Conservation (phyloP, 2,329 filamentous ascomycete species). For the Claviceps arundinis region DNA sequence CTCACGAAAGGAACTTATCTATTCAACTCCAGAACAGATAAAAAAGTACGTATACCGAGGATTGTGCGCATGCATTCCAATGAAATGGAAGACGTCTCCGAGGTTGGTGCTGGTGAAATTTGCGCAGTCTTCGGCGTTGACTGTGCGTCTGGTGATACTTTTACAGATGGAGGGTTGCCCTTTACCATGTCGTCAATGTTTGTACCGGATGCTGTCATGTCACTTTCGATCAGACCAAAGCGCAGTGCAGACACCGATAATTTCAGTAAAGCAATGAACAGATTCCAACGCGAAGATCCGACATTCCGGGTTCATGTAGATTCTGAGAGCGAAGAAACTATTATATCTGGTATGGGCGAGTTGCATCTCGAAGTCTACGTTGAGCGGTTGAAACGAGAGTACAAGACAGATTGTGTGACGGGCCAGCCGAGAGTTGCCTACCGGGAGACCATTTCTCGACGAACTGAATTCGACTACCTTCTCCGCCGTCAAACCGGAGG, state of each 20-base stretch:
- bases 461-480: constrained; percentile 78
- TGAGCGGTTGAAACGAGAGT: constrained; percentile 91
- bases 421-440: constrained; percentile 95
- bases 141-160: constrained; percentile 94
- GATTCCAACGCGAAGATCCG: constrained; percentile 95
- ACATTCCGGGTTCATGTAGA: constrained; percentile 95
- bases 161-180: constrained; percentile 82
- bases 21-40: constrained; percentile 85
- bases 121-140: constrained; percentile 97
- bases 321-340: constrained; percentile 83
- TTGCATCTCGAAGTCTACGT: constrained; percentile 95
- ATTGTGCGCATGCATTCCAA: constrained; percentile 99
- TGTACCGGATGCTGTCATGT: constrained; percentile 95
- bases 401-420: constrained; percentile 91
- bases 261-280: constrained; percentile 97
- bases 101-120: constrained; percentile 92
- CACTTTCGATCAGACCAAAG: constrained; percentile 93
- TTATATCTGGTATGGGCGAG: constrained; percentile 98
- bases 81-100: constrained; percentile 92
- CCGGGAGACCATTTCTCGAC: constrained; percentile 77
- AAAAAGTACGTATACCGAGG: constrained; percentile 91
- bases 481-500: constrained; percentile 93
- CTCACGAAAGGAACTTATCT: constrained; percentile 80
- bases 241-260: constrained; percentile 80
- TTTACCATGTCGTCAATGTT: constrained; percentile 98